Evolutionary conservation across 305 asterid genomes (phyloP), one percentile per base, ranked within the genome.

Genomic region (Stenogyne calaminthoides): DNA sequence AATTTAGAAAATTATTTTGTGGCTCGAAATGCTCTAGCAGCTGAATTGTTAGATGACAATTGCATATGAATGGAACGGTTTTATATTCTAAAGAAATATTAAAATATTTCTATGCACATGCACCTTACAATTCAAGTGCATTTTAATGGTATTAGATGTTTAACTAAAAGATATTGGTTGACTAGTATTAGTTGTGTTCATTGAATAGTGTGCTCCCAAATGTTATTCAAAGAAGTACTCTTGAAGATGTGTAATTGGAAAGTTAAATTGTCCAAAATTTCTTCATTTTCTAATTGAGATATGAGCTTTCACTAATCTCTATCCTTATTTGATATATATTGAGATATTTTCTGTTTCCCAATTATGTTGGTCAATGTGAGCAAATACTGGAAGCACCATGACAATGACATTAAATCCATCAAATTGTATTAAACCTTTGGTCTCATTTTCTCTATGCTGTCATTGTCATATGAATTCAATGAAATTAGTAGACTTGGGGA

Each of bases 321-420:
- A 60, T 56, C 64, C 54, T 70, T 64, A 67, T 74, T 69, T 81
- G 57, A 58, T 72, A n/a, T n/a, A n/a, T n/a, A n/a, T n/a, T n/a
- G n/a, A n/a, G n/a, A n/a, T n/a, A n/a, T 69, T 55, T 70, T 36
- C 58, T 25, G 64, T 76, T 55, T 78, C 60, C 66, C n/a, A 36
- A 8, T 69, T 56, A 25, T 47, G 69, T 27, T 1, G 9, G 16
- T 52, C 49, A 19, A 27, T 67, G 39, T 69, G 64, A 29, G 14
- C 4, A 10, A 76, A 63, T 60, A 40, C 44, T 7, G 32, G 70
- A 42, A 69, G 55, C 42, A 29, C 42, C 16, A 64, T 37, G 67
- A 64, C 16, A 55, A 27, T 42, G 20, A 32, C 47, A 36, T 56
- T 71, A 46, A 40, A 44, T 27, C 34, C 25, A 34, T 58, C 57